These are phyloP conservation scores for Trichaptum fuscoviolaceum DNA, from an alignment of 768 basidiomycete genomes.

Conservation along the genomic window DNA sequence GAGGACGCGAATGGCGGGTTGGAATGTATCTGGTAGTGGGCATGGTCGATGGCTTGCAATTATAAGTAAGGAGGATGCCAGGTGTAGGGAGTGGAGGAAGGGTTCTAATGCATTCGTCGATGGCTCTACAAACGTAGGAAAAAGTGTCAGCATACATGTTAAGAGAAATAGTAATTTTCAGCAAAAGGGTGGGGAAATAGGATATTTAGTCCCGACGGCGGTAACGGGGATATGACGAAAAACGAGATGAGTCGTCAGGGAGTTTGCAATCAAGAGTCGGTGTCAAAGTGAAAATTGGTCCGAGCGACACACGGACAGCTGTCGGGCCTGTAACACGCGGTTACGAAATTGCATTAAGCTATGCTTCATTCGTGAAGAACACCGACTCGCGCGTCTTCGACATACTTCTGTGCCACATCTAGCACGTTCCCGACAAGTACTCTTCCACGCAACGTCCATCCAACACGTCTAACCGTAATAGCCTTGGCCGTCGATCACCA, in stretches of 20 bases:
- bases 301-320: not conserved
- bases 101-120: constrained; percentile 27
- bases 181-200: not conserved
- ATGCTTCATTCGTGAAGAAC: not conserved
- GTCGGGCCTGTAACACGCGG: too few species aligned
- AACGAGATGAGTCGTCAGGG: not conserved
- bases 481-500: not conserved
- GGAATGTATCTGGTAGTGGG: constrained; percentile 20
- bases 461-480: not conserved
- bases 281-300: not conserved
- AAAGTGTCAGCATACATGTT: not conserved
- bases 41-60: constrained; percentile 31
- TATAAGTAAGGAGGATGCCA: constrained; percentile 33
- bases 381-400: not conserved
- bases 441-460: not conserved
- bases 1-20: constrained; percentile 30
- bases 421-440: not conserved
- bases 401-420: not conserved
- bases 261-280: not conserved
- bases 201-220: not conserved
- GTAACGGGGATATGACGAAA: not conserved
- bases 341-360: not conserved
- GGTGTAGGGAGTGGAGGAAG: constrained; percentile 27
- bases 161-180: not conserved
- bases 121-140: constrained; percentile 21